phyloP scores from a whole-genome alignment of 1,139 yeast species.

The Lodderomyces jiufengensis region DNA sequence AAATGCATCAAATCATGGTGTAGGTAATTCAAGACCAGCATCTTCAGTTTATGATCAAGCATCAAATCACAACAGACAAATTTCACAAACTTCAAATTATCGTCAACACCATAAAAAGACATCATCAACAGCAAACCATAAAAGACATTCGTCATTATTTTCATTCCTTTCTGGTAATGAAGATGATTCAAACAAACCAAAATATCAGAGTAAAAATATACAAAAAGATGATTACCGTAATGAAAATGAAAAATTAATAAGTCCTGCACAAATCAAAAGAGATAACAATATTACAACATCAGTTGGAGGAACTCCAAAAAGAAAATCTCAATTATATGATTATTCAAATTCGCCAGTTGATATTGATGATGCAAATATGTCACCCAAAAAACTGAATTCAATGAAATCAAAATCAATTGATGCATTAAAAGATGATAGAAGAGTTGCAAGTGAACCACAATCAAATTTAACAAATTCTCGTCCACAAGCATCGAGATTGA shows the following conservation, averaged over 20 bases:
- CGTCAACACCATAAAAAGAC: slow-evolving; percentile 16
- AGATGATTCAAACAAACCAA: slow-evolving; percentile 1
- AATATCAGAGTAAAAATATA: slow-evolving; percentile 7
- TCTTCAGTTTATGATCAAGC: slow-evolving; percentile 44
- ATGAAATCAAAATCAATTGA: slow-evolving; percentile 12
- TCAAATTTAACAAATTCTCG: slow-evolving; percentile 7
- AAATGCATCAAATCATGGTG: slow-evolving; percentile 21
- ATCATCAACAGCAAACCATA: slow-evolving; percentile 30
- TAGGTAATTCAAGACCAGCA: slow-evolving; percentile 29
- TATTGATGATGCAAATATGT: slow-evolving; percentile 30
- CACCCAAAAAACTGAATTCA: slow-evolving; percentile 38
- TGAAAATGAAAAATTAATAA: slow-evolving; percentile 17
- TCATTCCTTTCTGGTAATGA: slow-evolving; percentile 36
- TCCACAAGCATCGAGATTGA: slow-evolving; percentile 27
- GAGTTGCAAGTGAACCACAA: slow-evolving; percentile 29
- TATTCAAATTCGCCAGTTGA: slow-evolving; percentile 19
- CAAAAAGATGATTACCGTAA: slow-evolving; percentile 5
- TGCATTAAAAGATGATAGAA: slow-evolving; percentile 25
- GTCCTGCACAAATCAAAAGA: slow-evolving; percentile 26
- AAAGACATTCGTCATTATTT: slow-evolving; percentile 46
- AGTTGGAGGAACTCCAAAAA: background rate
- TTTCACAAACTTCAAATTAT: slow-evolving; percentile 19
- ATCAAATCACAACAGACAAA: slow-evolving; percentile 26
- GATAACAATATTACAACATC: background rate
- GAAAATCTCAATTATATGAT: slow-evolving; percentile 9